Evolutionary conservation across 495 filamentous ascomycete genomes (phyloP), one percentile per base, ranked within the genome.

Genomic region (Penicillium atrosanguineum): DNA sequence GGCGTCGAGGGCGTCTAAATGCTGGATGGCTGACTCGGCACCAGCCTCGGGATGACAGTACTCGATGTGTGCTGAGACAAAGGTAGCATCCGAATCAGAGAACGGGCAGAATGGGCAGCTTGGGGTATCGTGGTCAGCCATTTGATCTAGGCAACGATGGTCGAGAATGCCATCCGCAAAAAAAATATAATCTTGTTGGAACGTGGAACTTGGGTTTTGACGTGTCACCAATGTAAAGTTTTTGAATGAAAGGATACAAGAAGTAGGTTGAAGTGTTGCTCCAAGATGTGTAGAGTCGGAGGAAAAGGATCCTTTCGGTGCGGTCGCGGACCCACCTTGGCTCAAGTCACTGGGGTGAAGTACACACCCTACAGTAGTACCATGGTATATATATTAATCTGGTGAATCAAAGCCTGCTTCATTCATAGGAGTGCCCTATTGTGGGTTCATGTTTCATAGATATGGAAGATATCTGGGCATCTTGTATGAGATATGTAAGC

Each of bases 21-120:
- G 54, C 9, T 20, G 26, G 21, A 34, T n/a, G 5, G 52, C 21
- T 21, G 55, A 38, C 55, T 47, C 51, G 46, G 40, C 42, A 19
- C 68, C 72, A 50, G 78, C 78, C 53, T 81, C 77, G 42, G 78
- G 78, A 38, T 82, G 78, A 46, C 68, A 73, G 28, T 64, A 66
- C 48, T 84, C 81, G 38, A 87, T 74, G 60, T 87, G 84, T 18
- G 83, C 67, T 19, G 69, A 53, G 39, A 86, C 69, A 42, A 77
- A 71, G 41, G 77, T 71, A 15, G 64, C 52, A 52, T 83, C 79
- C 21, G 54, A 41, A 50, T 81, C 78, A 23, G 70, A 68, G 53
- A 83, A 84, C 4, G 72, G 68, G 57, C 84, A 87, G 41, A 83
- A 76, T 0, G 82, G 81, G 65, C 81, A 84, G 20, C 62, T 62